These are phyloP conservation scores for Wickerhamomyces ciferrii DNA, from an alignment of 805 yeast genomes.

Conservation along the genomic window DNA sequence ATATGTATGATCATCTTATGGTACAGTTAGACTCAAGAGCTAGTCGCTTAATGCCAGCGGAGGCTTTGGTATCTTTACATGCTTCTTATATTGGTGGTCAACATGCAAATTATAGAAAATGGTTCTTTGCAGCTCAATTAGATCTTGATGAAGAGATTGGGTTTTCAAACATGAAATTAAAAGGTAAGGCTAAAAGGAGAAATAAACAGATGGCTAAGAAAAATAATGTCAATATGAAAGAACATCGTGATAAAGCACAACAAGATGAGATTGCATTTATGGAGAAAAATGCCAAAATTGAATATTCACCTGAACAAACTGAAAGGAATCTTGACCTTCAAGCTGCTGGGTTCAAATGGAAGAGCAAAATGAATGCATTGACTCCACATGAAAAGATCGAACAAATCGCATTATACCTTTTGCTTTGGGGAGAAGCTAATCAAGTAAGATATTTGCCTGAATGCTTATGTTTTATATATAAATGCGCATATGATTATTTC, in stretches of 20 bases:
- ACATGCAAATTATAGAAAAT: slow-evolving; percentile 78
- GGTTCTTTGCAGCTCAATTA: slow-evolving; percentile 87
- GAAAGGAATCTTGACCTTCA: slow-evolving; percentile 40
- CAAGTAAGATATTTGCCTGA: slow-evolving; percentile 85
- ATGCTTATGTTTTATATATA: slow-evolving; percentile 76
- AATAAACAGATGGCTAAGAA: slow-evolving; percentile 39
- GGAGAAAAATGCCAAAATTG: slow-evolving; percentile 44
- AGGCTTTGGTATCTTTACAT: slow-evolving; percentile 74
- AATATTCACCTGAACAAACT: slow-evolving; percentile 38
- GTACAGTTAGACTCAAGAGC: slow-evolving; percentile 81
- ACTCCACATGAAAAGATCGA: slow-evolving; percentile 45
- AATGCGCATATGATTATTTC: slow-evolving; percentile 69
- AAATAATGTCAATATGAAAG: slow-evolving; percentile 28
- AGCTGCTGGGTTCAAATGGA: slow-evolving; percentile 72
- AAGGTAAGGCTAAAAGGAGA: slow-evolving; percentile 38
- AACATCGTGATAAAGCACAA: slow-evolving; percentile 33
- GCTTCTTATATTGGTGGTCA: slow-evolving; percentile 93
- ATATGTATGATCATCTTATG: slow-evolving; percentile 81
- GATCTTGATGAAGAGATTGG: slow-evolving; percentile 70
- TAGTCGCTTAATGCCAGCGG: slow-evolving; percentile 65
- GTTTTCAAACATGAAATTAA: slow-evolving; percentile 47
- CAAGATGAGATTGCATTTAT: slow-evolving; percentile 45
- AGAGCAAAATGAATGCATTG: slow-evolving; percentile 38
- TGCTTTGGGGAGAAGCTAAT: slow-evolving; percentile 91
- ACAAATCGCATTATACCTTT: slow-evolving; percentile 65